Percentiles rank a stretch among this genome's conserved stretches.
phyloP scores from a whole-genome alignment of 352 stramenopile genomes.

The Phytophthora nicotianae region DNA sequence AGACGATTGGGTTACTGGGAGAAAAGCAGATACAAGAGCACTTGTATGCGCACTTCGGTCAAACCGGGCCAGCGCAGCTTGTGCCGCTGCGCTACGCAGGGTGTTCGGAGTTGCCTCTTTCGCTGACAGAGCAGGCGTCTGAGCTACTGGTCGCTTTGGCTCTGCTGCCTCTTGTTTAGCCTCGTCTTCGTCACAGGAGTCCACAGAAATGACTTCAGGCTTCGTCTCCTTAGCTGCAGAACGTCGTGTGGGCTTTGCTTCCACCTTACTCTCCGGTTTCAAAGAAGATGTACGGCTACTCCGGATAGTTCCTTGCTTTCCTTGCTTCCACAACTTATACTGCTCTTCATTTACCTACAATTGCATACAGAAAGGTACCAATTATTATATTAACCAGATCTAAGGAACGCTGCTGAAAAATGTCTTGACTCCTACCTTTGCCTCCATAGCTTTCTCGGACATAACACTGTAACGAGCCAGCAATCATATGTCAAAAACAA shows the following conservation, averaged over 20 bases:
- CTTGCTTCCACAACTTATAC: conserved; percentile 72
- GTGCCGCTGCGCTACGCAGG: conserved; percentile 54
- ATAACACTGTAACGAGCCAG: conserved; percentile 45
- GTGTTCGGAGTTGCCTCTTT: conserved; percentile 36
- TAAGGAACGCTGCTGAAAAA: neutral
- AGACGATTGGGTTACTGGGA: neutral
- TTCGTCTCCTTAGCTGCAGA: conserved; percentile 23
- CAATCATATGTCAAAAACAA: conserved; percentile 10
- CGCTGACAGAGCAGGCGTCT: conserved; percentile 37
- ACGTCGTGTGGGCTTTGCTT: conserved; percentile 3
- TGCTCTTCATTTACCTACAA: conserved; percentile 77
- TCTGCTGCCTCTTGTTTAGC: conserved; percentile 12
- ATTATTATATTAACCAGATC: too few species aligned
- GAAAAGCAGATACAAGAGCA: conserved; percentile 53
- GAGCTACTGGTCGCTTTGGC: conserved; percentile 18
- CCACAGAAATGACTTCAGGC: conserved; percentile 22
- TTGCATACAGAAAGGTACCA: too few species aligned
- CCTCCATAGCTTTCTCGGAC: conserved; percentile 81
- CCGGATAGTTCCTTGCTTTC: conserved; percentile 18
- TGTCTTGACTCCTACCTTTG: conserved; percentile 48
- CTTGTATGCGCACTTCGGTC: conserved; percentile 46
- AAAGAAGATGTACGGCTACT: conserved; percentile 1
- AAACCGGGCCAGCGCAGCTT: conserved; percentile 61
- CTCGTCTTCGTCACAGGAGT: conserved; percentile 23
- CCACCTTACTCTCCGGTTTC: conserved; percentile 9